Evolutionary conservation across 371 early-diverging fungal species (phyloP), one percentile per base, ranked within the genome.

Genomic region (Syncephalastrum contaminatum): DNA sequence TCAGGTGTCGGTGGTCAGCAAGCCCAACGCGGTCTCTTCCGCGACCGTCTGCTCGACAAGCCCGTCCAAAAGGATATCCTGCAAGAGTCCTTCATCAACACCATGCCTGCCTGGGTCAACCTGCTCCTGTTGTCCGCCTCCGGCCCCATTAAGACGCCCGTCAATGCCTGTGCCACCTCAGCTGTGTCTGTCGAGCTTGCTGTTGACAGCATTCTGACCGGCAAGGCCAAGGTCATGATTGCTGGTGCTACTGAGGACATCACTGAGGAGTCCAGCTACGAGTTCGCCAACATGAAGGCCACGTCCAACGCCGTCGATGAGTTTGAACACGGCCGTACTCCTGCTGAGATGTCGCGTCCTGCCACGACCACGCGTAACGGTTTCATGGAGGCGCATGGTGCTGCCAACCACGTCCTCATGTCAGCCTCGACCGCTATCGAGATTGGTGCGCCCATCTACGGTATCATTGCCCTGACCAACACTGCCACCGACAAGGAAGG

Each of bases 251-350:
- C 88, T 61, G 98, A 97, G 67, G 95, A 94, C 59, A 92, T 93
- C 75, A 89, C 89, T 52, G 96, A 95, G 69, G 95, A 97, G 63
- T 91, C 93, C 40, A 90, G 91, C 36, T 89, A 88, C 60, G 98
- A 97, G 81, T 96, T 97, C 76, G 94, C 94, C 62, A 92, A 94
- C 83, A 97, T 96, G 96, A 94, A 94, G 84, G 98, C 96, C 36
- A 96, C 97, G 21, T 87, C 88, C 58, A 92, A 86, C 67, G 75
- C 96, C 30, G 80, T 83, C 20, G 91, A 89, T 36, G 98, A 97
- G 76, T 69, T 90, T 27, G 92, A 86, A 14, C 81, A 81, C 30
- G 98, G 98, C 22, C 89, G 98, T 63, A 85, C 85, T 27, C 95
- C 97, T 22, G 60, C 70, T 25, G 96, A 96, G 60, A 95, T 95